Base-by-base conservation (phyloP, 2,329 filamentous ascomycete species). In the Trichoderma guizhouense region DNA sequence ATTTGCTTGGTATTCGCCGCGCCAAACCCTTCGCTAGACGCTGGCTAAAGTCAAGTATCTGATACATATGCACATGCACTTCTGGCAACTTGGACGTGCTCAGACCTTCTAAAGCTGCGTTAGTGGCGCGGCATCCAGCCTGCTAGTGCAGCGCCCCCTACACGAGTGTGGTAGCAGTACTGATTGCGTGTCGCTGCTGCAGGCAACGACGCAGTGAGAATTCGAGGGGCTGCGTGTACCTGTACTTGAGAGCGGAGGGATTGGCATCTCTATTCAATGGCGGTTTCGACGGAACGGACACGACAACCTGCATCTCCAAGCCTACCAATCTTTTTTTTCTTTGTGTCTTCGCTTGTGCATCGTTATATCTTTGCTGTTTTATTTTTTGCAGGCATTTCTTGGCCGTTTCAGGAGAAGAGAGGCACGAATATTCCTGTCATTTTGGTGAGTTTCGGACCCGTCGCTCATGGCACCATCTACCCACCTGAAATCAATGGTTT, bases 21-120 rank as follows among this genome's bases (percentile, higher is more conserved):
- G 30, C 47, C 30, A 55, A 39, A 55, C 12, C 7, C 28, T 11
- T 18, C 12, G n/a, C 26, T 8, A 8, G 5, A 18, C 8, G 12
- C 1, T 12, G 62, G 43, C 43, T 4, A 12, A 39, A 7, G 4
- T 7, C 9, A 67, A 39, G 64, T 67, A 67, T 24, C n/a, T 11
- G 51, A 26, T 57, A 57, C 64, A 30, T 34, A 15, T 60, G 55
- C 34, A 51, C 34, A 18, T n/a, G n/a, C n/a, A 11, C 47, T 53
- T 53, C 26, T 47, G 28, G 53, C 32, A 9, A 60, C 65, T 60
- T 60, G 34, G 32, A 68, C 34, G 65, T 58, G 53, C 65, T 28
- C 34, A 68, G 65, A 58, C 65, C 65, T 69, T 57, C 65, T 60
- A 60, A 60, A 69, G 53, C 55, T 69, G 55, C 55, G 65, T 60